Evolutionary conservation across 129 eudicot genomes (phyloP).

Genomic region (Tagetes patula): DNA sequence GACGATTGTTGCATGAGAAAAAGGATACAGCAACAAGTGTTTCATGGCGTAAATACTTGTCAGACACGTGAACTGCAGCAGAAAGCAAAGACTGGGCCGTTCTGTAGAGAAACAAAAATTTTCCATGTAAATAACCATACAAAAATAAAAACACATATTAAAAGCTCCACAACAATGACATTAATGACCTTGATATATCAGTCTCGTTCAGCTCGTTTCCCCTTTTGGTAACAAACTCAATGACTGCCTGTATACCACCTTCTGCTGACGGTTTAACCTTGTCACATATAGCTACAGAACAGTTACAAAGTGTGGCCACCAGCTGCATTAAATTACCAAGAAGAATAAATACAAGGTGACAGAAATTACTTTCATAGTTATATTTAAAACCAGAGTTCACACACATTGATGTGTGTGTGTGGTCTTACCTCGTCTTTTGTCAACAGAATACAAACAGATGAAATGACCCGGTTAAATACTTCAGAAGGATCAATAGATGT

Average conservation of each 20-base stretch:
- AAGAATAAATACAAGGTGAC: slow-evolving; percentile 19
- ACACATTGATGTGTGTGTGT: neutral
- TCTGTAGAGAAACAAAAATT: slow-evolving; percentile 48
- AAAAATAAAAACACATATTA: slow-evolving; percentile 13
- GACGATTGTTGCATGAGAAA: slow-evolving; percentile 11
- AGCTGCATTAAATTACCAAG: slow-evolving; percentile 51
- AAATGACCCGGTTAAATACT: slow-evolving; percentile 85
- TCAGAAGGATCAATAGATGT: slow-evolving; percentile 98
- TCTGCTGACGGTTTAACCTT: slow-evolving; percentile 88
- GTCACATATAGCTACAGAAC: slow-evolving; percentile 89
- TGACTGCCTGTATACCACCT: slow-evolving; percentile 91
- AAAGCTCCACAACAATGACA: slow-evolving; percentile 13
- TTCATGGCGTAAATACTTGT: slow-evolving; percentile 92
- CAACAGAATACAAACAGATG: slow-evolving; percentile 76
- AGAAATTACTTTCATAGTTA: neutral
- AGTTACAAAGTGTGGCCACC: slow-evolving; percentile 69
- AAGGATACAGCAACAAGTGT: slow-evolving; percentile 89
- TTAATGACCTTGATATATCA: slow-evolving; percentile 72
- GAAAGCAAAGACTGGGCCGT: slow-evolving; percentile 90
- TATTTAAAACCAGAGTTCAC: neutral
- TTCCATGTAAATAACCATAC: slow-evolving; percentile 13
- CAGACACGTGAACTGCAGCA: slow-evolving; percentile 77
- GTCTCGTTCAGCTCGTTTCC: slow-evolving; percentile 77
- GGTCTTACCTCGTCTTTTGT: slow-evolving; percentile 77
- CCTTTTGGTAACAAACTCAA: slow-evolving; percentile 72